Percentiles rank a stretch among this genome's conserved stretches.
These are phyloP conservation scores for Tetradesmus lagerheimii DNA, from an alignment of 139 green algal genomes.

Conservation along the genomic window DNA sequence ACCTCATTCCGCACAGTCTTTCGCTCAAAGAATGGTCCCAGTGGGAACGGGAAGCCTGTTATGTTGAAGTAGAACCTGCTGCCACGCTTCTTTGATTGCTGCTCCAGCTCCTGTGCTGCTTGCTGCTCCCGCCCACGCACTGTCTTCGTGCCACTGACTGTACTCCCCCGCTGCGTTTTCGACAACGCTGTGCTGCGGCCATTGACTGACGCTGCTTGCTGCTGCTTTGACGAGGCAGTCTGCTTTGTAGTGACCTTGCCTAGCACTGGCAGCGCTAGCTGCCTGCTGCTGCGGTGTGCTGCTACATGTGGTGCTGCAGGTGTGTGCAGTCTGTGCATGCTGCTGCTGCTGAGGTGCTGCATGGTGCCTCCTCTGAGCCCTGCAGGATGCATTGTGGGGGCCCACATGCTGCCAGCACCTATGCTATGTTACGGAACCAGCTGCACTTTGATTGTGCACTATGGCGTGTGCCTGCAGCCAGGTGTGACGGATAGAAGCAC, in stretches of 20 bases:
- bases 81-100: background rate
- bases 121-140: background rate
- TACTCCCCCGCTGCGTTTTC: slow-evolving; percentile 4
- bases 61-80: slow-evolving; percentile 72
- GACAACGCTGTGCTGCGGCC: background rate
- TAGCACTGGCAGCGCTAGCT: background rate
- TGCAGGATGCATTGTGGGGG: background rate
- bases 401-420: background rate
- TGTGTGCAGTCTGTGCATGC: background rate
- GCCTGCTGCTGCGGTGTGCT: slow-evolving; percentile 3
- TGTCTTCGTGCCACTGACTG: background rate
- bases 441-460: background rate
- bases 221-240: background rate
- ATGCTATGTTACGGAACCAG: background rate
- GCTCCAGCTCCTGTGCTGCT: slow-evolving; percentile 27
- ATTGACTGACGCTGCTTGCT: background rate
- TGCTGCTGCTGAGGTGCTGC: background rate
- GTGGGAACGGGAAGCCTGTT: slow-evolving; percentile 93
- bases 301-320: background rate
- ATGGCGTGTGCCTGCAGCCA: background rate
- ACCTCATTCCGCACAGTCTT: slow-evolving; percentile 82
- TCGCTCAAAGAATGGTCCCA: slow-evolving; percentile 81
- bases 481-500: background rate
- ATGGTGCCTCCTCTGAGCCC: background rate
- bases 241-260: slow-evolving; percentile 19